Evolutionary conservation across 805 yeast species (phyloP).

Genomic region (Pichia exigua): DNA sequence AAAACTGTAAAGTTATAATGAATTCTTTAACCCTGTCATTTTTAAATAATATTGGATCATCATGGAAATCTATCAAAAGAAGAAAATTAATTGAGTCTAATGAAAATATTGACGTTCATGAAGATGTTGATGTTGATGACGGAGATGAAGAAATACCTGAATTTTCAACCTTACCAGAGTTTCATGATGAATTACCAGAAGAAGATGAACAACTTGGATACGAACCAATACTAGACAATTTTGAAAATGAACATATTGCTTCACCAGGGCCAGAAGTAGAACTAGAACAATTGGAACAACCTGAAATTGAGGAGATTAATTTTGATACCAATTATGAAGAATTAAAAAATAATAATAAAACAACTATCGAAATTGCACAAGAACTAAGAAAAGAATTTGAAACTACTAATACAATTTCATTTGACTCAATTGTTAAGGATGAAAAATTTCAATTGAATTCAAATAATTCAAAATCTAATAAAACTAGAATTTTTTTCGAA

Average conservation of each 20-base stretch:
- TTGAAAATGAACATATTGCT: background rate
- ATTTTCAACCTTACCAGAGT: background rate
- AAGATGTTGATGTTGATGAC: background rate
- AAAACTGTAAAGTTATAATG: background rate
- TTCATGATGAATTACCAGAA: background rate
- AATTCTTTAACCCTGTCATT: slow-evolving; percentile 9
- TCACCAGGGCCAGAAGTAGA: background rate
- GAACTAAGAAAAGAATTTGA: slow-evolving; percentile 28
- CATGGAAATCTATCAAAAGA: slow-evolving; percentile 13
- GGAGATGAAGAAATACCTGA: background rate
- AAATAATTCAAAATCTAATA: slow-evolving; percentile 42
- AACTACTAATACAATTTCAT: background rate
- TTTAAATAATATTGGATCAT: slow-evolving; percentile 8
- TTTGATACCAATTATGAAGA: slow-evolving; percentile 16
- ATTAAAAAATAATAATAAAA: slow-evolving; percentile 29
- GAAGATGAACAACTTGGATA: background rate
- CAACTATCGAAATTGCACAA: slow-evolving; percentile 48
- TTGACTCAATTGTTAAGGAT: background rate
- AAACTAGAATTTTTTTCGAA: slow-evolving; percentile 73
- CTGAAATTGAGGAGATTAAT: slow-evolving; percentile 9
- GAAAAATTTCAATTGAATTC: slow-evolving; percentile 25
- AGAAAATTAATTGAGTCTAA: slow-evolving; percentile 6
- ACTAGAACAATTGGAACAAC: background rate
- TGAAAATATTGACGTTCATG: background rate
- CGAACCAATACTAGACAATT: background rate